Percentiles rank a stretch among this genome's conserved stretches.
phyloP scores from a whole-genome alignment of 2,329 filamentous ascomycete species.

The Aschersonia sp. region DNA sequence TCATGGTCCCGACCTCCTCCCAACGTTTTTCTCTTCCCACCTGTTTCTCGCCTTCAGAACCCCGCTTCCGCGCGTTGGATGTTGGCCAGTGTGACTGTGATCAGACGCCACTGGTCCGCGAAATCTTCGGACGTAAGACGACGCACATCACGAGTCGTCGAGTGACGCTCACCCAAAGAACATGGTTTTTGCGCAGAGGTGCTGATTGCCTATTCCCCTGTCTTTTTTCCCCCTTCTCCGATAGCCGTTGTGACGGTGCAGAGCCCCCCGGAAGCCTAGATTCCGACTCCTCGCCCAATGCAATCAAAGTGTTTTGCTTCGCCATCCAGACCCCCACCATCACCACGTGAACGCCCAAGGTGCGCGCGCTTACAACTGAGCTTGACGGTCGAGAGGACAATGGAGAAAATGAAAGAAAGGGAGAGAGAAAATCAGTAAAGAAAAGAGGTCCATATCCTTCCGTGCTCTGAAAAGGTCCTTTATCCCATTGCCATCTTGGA shows the following conservation, averaged over 20 bases:
- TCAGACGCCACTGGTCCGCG: too few species aligned
- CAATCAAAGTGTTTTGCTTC: conserved; percentile 14
- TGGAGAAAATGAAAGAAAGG: not conserved
- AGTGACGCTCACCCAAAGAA: too few species aligned
- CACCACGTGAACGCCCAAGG: not conserved
- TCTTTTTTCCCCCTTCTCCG: not conserved
- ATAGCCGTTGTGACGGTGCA: conserved; percentile 3
- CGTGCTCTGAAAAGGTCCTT: too few species aligned
- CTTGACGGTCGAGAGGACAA: not conserved
- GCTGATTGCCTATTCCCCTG: not conserved
- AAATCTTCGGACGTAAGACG: too few species aligned
- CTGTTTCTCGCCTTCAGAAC: not conserved
- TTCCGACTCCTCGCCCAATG: conserved; percentile 24
- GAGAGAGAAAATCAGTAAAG: not conserved
- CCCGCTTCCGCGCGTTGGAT: not conserved
- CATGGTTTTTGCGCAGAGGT: not conserved
- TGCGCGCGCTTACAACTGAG: conserved; percentile 1
- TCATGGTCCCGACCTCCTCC: not conserved
- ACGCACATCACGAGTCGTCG: too few species aligned
- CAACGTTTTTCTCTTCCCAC: not conserved
- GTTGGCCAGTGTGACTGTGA: not conserved
- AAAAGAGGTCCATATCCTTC: not conserved
- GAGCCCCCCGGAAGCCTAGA: conserved; percentile 8
- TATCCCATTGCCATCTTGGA: not conserved
- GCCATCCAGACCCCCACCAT: conserved; percentile 5